These are phyloP conservation scores for Lichtheimia corymbifera DNA, from an alignment of 371 early-diverging fungal genomes.

Conservation along the genomic window DNA sequence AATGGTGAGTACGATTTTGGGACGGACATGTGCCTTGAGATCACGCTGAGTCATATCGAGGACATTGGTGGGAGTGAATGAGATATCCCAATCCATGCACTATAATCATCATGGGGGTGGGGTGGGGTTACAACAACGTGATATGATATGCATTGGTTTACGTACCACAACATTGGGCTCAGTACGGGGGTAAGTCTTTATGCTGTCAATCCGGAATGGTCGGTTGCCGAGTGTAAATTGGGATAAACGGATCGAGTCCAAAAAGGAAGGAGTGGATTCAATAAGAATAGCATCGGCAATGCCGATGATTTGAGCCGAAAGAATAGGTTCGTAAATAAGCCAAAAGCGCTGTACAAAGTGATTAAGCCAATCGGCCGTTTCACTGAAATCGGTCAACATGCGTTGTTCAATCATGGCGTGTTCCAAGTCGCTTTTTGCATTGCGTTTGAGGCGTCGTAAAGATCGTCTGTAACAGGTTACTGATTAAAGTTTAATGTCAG, in stretches of 20 bases:
- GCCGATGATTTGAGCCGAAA: slow-evolving; percentile 80
- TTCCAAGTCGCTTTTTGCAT: slow-evolving; percentile 72
- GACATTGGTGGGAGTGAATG: slow-evolving; percentile 85
- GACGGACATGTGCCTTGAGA: slow-evolving; percentile 75
- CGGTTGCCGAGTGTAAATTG: slow-evolving; percentile 97
- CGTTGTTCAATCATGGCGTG: slow-evolving; percentile 58
- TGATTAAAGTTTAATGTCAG: slow-evolving; percentile 10
- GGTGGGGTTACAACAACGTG: not conserved
- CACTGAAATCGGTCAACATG: slow-evolving; percentile 61
- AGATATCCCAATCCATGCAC: slow-evolving; percentile 92
- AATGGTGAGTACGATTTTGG: slow-evolving; percentile 90
- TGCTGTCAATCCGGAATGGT: slow-evolving; percentile 89
- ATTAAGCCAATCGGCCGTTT: slow-evolving; percentile 98
- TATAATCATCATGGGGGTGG: not conserved
- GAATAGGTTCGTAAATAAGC: slow-evolving; percentile 92
- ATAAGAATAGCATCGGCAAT: slow-evolving; percentile 77
- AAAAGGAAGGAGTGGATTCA: slow-evolving; percentile 83
- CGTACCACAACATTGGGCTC: slow-evolving; percentile 86
- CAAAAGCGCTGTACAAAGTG: slow-evolving; percentile 85
- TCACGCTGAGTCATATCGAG: slow-evolving; percentile 73
- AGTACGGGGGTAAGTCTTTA: slow-evolving; percentile 79
- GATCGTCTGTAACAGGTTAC: slow-evolving; percentile 79
- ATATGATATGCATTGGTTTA: not conserved
- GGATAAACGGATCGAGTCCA: slow-evolving; percentile 88
- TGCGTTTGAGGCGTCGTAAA: slow-evolving; percentile 68